These are phyloP conservation scores for Pulveroboletus frians DNA, from an alignment of 768 basidiomycete species.

Conservation along the genomic window DNA sequence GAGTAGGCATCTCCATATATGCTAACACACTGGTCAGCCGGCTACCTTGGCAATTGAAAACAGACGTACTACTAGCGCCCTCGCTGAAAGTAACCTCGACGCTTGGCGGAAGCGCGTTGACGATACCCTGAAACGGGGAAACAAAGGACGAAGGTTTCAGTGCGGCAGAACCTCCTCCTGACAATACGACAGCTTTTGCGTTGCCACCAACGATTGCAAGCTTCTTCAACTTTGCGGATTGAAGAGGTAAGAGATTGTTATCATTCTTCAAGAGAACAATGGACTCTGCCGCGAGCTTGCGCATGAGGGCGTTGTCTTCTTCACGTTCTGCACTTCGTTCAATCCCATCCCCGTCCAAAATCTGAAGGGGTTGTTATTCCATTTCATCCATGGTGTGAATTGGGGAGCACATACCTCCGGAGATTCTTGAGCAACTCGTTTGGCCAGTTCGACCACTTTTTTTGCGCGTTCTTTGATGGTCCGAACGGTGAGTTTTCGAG, in stretches of 20 bases:
- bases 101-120: slow-evolving; percentile 44
- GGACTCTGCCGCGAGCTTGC: slow-evolving; percentile 58
- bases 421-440: slow-evolving; percentile 61
- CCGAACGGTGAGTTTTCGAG: slow-evolving; percentile 60
- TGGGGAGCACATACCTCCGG: slow-evolving; percentile 49
- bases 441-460: slow-evolving; percentile 62
- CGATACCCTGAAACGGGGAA: slow-evolving; percentile 73
- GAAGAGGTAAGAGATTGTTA: slow-evolving; percentile 32
- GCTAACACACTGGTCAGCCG: slow-evolving; percentile 35
- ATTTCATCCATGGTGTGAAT: not conserved
- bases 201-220: slow-evolving; percentile 71
- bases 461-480: slow-evolving; percentile 63
- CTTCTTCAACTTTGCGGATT: slow-evolving; percentile 50
- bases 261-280: slow-evolving; percentile 78
- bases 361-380: slow-evolving; percentile 30
- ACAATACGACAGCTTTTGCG: slow-evolving; percentile 58
- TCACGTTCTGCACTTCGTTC: slow-evolving; percentile 61
- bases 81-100: slow-evolving; percentile 62
- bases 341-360: slow-evolving; percentile 65
- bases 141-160: slow-evolving; percentile 73
- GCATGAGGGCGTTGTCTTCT: slow-evolving; percentile 59
- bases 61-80: slow-evolving; percentile 55
- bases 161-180: slow-evolving; percentile 69
- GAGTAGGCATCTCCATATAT: slow-evolving; percentile 57
- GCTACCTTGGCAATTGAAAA: not conserved